Evolutionary conservation across 306 rosid genomes (phyloP).

Genomic region (Ammopiptanthus mongolicus): DNA sequence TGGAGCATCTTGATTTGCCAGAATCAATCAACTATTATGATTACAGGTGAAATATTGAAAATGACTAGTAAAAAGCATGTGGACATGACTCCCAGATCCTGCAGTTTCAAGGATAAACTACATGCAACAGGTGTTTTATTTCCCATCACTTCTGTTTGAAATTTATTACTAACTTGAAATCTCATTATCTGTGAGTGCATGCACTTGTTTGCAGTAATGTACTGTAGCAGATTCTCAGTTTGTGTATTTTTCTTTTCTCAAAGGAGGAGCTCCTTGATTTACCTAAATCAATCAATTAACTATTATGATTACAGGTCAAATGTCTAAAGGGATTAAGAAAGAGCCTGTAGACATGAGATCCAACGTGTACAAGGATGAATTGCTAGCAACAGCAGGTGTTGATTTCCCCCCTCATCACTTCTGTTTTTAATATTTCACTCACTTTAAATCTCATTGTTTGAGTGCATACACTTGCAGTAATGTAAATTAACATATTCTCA

Average conservation of each 20-base stretch:
- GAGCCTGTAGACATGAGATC: constrained; percentile 24
- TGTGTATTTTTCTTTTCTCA: not conserved
- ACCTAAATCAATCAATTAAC: not conserved
- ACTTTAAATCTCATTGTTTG: not conserved
- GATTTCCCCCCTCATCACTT: not conserved
- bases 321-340: constrained; percentile 11
- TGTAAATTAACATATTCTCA: not conserved
- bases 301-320: constrained; percentile 32
- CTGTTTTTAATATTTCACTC: not conserved
- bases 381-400: constrained; percentile 14
- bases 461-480: not conserved
- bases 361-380: constrained; percentile 13
- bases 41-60: constrained; percentile 29
- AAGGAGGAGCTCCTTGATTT: not conserved
- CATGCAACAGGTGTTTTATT: constrained; percentile 14
- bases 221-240: not conserved
- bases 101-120: constrained; percentile 7
- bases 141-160: not conserved
- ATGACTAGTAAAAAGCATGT: constrained; percentile 14
- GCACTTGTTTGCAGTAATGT: not conserved
- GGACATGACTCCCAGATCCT: constrained; percentile 16
- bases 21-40: not conserved
- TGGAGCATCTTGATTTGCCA: not conserved
- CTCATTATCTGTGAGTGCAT: not conserved
- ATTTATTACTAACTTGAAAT: not conserved